Conservation (phyloP, 345 rosid species). For the Streptanthus diversifolius region DNA sequence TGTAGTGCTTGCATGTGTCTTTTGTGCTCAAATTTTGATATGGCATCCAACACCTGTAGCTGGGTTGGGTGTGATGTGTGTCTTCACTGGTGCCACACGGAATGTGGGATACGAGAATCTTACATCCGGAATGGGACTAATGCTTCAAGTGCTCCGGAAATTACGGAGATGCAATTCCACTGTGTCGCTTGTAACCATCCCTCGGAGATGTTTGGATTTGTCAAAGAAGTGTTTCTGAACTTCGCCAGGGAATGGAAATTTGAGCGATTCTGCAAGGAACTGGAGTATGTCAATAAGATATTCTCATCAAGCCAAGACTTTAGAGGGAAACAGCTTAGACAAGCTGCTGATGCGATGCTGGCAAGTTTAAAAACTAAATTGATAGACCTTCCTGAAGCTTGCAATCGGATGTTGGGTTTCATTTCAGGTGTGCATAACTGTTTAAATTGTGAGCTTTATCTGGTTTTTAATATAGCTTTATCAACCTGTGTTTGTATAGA, state of each 20-base stretch:
- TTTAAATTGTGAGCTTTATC: not conserved
- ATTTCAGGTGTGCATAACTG: constrained; percentile 52
- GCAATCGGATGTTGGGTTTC: constrained; percentile 51
- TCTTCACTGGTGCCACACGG: constrained; percentile 97
- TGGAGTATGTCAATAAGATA: constrained; percentile 82
- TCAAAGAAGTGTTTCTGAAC: constrained; percentile 85
- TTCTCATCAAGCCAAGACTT: constrained; percentile 75
- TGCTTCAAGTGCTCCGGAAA: constrained; percentile 52
- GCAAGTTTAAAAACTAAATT: constrained; percentile 58
- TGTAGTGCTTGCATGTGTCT: constrained; percentile 97
- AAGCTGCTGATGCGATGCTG: constrained; percentile 64
- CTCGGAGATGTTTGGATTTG: constrained; percentile 98
- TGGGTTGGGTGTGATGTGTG: constrained; percentile 99
- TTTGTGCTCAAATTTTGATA: constrained; percentile 84
- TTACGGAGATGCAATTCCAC: constrained; percentile 82
- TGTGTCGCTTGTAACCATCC: constrained; percentile 96
- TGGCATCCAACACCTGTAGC: constrained; percentile 92
- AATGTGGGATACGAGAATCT: constrained; percentile 77
- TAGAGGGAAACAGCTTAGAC: constrained; percentile 75
- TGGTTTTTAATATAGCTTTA: not conserved
- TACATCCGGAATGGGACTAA: constrained; percentile 73
- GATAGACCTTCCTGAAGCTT: constrained; percentile 56
- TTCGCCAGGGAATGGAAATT: constrained; percentile 76
- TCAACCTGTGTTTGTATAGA: not conserved
- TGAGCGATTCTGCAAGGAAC: constrained; percentile 68